phyloP scores from a whole-genome alignment of 768 basidiomycete genomes.

The Dictyophora rubrovolvata region DNA sequence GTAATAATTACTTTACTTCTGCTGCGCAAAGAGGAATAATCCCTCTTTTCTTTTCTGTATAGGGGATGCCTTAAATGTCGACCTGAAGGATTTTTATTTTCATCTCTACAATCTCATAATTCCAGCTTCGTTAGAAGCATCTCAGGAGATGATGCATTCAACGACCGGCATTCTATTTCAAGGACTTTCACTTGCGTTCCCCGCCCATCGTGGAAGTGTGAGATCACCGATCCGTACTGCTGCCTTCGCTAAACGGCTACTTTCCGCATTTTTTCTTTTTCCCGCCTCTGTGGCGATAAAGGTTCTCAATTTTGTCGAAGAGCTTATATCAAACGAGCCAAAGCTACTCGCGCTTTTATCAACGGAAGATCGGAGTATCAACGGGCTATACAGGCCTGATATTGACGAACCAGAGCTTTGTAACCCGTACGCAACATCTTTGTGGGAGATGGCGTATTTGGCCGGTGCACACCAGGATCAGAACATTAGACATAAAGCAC shows the following conservation, averaged over 20 bases:
- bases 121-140: slow-evolving; percentile 55
- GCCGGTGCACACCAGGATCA: slow-evolving; percentile 33
- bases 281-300: slow-evolving; percentile 54
- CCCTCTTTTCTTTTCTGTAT: slow-evolving; percentile 8
- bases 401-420: slow-evolving; percentile 83
- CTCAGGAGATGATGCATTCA: slow-evolving; percentile 44
- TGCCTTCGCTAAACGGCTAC: slow-evolving; percentile 89
- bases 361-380: slow-evolving; percentile 74
- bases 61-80: slow-evolving; percentile 98
- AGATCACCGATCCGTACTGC: slow-evolving; percentile 69
- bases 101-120: slow-evolving; percentile 76
- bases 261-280: slow-evolving; percentile 75
- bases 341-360: slow-evolving; percentile 77
- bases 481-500: not conserved
- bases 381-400: slow-evolving; percentile 79
- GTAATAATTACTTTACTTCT: slow-evolving; percentile 21
- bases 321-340: slow-evolving; percentile 64
- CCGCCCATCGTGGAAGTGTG: slow-evolving; percentile 43
- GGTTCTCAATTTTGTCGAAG: slow-evolving; percentile 62
- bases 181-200: slow-evolving; percentile 73
- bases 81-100: slow-evolving; percentile 80
- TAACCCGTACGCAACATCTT: slow-evolving; percentile 73
- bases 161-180: slow-evolving; percentile 74
- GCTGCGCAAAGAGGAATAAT: slow-evolving; percentile 9
- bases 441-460: slow-evolving; percentile 69